Evolutionary conservation across 371 early-diverging fungal species (phyloP), one percentile per base, ranked within the genome.

Genomic region (Mortierella sp.): DNA sequence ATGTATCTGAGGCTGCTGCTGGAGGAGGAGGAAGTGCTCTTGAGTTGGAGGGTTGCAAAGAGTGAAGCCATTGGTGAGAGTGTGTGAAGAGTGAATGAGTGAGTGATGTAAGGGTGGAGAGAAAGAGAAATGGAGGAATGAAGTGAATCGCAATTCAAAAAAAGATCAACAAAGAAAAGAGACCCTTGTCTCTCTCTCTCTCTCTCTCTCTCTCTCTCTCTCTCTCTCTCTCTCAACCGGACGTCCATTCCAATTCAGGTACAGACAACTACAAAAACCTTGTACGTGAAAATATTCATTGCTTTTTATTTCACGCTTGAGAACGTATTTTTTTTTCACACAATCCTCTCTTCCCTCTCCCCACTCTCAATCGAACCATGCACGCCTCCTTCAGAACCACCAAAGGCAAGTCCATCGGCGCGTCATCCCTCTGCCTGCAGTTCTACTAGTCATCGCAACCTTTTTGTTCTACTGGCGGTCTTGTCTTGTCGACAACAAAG

Each of bases 381-480:
- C 74, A 77, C 63, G 55, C 75, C 69, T 81, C 82, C n/a, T 50
- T 81, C 58, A 73, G 72, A 64, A 64, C 74, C 70, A 52, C 78
- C 39, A 81, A 74, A 81, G 82, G 82, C 73, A 81, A 73, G 74
- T 68, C 29, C 26, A 43, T 2, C 65, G 44, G 24, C 22, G 16
- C 40, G n/a, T 37, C 22, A 43, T 43, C 39, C 2, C 39, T 63
- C 64, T n/a, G n/a, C n/a, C n/a, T n/a, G n/a, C n/a, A n/a, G n/a
- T n/a, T n/a, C n/a, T n/a, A n/a, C n/a, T n/a, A n/a, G n/a, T n/a
- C n/a, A n/a, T 64, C 64, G 41, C 64, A 41, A 7, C 11, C 41
- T 34, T 40, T 39, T 22, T 16, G 45, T 43, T 10, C 7, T 43
- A 16, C 1, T 43, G 2, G 2, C 44, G 19, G 24, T 39, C 14